These are phyloP conservation scores for Neolentinus lepideus DNA, from an alignment of 1,284 basidiomycete species.

Conservation along the genomic window DNA sequence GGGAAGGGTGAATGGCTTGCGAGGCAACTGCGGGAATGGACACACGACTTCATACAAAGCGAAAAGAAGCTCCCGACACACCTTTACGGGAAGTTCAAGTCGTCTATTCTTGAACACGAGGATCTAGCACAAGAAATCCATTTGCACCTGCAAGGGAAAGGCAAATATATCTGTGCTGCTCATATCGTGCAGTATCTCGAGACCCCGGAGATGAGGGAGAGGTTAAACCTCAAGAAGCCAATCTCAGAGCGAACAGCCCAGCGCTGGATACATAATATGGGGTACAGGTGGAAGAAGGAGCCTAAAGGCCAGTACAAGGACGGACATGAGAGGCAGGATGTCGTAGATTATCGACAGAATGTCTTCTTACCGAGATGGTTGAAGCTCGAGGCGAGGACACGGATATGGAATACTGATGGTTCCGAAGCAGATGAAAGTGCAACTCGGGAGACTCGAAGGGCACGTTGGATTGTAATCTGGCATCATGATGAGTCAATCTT, in stretches of 20 bases:
- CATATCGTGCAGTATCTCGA: conserved; percentile 20
- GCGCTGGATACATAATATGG: conserved; percentile 23
- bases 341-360: conserved; percentile 20
- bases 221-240: conserved; percentile 10
- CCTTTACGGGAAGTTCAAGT: conserved; percentile 15
- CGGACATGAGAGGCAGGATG: conserved; percentile 27
- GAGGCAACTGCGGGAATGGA: conserved; percentile 9
- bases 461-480: conserved; percentile 7
- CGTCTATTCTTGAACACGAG: conserved; percentile 16
- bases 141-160: conserved; percentile 18
- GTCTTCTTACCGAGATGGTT: conserved; percentile 22
- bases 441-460: not conserved
- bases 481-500: conserved; percentile 21
- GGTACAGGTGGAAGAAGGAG: conserved; percentile 18
- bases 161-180: conserved; percentile 20
- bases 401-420: too few species aligned
- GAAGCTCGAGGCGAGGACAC: not conserved
- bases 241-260: conserved; percentile 18
- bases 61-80: conserved; percentile 12
- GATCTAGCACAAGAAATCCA: conserved; percentile 17
- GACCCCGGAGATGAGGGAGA: conserved; percentile 7
- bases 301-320: conserved; percentile 24
- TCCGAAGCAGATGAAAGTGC: too few species aligned
- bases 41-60: conserved; percentile 13
- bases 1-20: too few species aligned